phyloP scores from a whole-genome alignment of 2,329 filamentous ascomycete species.

The Alternaria sp. region DNA sequence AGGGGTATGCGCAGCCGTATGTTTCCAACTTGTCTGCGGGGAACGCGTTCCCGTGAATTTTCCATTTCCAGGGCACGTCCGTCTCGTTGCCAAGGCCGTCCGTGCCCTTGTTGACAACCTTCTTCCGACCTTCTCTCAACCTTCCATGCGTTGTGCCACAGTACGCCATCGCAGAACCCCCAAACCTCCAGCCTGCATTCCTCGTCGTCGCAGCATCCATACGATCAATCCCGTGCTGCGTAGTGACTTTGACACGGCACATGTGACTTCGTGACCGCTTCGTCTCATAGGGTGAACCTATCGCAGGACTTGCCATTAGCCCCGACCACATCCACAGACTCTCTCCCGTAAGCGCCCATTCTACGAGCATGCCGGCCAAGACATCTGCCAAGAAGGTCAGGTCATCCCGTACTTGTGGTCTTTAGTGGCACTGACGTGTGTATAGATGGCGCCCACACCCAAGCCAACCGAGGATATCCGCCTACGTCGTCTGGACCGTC shows the following conservation, averaged over 20 bases:
- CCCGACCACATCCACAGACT: neutral
- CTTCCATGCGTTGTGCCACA: constrained; percentile 39
- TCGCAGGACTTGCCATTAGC: neutral
- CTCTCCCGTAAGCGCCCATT: constrained; percentile 5
- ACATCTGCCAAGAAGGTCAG: constrained; percentile 45
- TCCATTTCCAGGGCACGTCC: constrained; percentile 23
- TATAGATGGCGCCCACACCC: constrained; percentile 38
- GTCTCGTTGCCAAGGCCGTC: constrained; percentile 17
- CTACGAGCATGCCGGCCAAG: constrained; percentile 40
- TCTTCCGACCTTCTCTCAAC: constrained; percentile 26
- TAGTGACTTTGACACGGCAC: constrained; percentile 9
- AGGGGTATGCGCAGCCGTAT: constrained; percentile 26
- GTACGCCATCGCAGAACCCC: constrained; percentile 2
- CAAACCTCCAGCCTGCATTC: constrained; percentile 22
- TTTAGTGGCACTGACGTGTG: constrained; percentile 22
- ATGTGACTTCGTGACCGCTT: constrained; percentile 16
- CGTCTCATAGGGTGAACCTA: constrained; percentile 1
- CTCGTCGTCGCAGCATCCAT: constrained; percentile 2
- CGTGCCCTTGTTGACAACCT: constrained; percentile 21
- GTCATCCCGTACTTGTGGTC: constrained; percentile 14
- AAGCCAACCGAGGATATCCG: constrained; percentile 35
- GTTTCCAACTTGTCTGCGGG: constrained; percentile 28
- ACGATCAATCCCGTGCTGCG: constrained; percentile 1
- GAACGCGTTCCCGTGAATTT: constrained; percentile 41
- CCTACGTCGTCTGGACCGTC: constrained; percentile 30